These are phyloP conservation scores for Cercospora sp. DNA, from an alignment of 2,329 filamentous ascomycete genomes.

Conservation along the genomic window DNA sequence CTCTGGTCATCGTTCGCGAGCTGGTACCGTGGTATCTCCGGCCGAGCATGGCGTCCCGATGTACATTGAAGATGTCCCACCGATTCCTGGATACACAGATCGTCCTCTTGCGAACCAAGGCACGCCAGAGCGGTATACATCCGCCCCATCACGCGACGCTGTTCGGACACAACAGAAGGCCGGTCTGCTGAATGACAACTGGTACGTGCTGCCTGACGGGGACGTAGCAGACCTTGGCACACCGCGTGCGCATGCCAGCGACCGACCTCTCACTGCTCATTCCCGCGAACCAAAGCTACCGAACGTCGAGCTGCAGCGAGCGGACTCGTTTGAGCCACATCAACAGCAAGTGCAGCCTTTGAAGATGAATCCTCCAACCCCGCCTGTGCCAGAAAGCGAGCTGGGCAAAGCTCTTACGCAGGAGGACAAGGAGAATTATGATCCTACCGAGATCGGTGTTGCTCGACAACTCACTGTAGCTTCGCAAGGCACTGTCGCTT, in stretches of 20 bases:
- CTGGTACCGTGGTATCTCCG: conserved; percentile 24
- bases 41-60: conserved; percentile 19
- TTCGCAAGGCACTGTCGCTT: conserved; percentile 32
- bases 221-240: conserved; percentile 33
- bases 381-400: conserved; percentile 32
- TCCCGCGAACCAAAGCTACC: conserved; percentile 23
- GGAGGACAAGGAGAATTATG: conserved; percentile 21
- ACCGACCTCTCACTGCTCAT: conserved; percentile 10
- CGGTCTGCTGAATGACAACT: conserved; percentile 49
- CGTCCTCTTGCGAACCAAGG: conserved; percentile 14
- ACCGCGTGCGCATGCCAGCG: conserved; percentile 23
- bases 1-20: conserved; percentile 23
- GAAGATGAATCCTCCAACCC: conserved; percentile 52
- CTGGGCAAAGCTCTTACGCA: conserved; percentile 12
- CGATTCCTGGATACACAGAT: conserved; percentile 16
- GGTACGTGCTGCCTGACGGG: conserved; percentile 45
- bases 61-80: conserved; percentile 23
- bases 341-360: conserved; percentile 38
- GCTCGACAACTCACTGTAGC: conserved; percentile 38
- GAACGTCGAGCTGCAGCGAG: conserved; percentile 27
- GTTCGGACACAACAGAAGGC: conserved; percentile 38
- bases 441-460: conserved; percentile 28
- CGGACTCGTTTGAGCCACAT: conserved; percentile 31
- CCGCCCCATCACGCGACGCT: conserved; percentile 24
- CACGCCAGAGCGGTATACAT: conserved; percentile 19